phyloP scores from a whole-genome alignment of 2,329 filamentous ascomycete species.

The Thelonectria discophora region DNA sequence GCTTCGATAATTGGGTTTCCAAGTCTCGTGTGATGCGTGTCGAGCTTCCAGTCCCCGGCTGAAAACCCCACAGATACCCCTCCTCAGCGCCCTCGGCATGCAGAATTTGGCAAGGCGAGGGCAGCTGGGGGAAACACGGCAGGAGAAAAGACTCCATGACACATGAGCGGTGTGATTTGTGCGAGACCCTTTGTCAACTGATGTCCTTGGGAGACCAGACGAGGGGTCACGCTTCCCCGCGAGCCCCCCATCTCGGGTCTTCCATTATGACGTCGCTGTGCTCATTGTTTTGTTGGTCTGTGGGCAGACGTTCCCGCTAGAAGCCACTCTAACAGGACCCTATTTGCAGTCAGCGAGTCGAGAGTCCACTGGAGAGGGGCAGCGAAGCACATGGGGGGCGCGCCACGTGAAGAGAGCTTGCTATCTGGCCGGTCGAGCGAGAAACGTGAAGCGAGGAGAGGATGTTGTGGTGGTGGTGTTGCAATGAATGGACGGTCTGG shows the following conservation, averaged over 20 bases:
- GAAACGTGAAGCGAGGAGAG: not conserved
- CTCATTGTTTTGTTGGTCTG: slow-evolving; percentile 8
- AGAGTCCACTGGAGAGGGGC: slow-evolving; percentile 2
- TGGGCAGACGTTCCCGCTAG: slow-evolving; percentile 6
- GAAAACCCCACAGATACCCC: slow-evolving; percentile 4
- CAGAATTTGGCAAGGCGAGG: not conserved
- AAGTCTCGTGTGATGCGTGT: slow-evolving; percentile 4
- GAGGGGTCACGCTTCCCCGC: slow-evolving; percentile 9
- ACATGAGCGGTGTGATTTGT: slow-evolving; percentile 17
- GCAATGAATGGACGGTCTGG: not conserved
- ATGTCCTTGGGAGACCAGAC: not conserved
- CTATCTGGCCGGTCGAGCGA: not conserved
- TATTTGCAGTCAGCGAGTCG: not conserved
- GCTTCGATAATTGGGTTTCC: not conserved
- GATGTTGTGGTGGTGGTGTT: not conserved
- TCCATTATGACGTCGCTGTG: slow-evolving; percentile 19
- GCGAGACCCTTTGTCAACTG: slow-evolving; percentile 1
- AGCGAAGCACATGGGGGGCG: not conserved
- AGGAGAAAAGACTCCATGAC: not conserved
- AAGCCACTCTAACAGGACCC: not conserved
- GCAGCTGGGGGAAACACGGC: not conserved
- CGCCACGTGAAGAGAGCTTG: not conserved
- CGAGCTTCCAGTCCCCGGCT: not conserved
- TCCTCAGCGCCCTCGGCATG: not conserved
- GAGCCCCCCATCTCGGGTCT: not conserved